A percentile compares a stretch with the other conserved stretches of the same genome.
phyloP scores from a whole-genome alignment of 192 early-diverging fungal genomes.

The Dissophora globulifera region DNA sequence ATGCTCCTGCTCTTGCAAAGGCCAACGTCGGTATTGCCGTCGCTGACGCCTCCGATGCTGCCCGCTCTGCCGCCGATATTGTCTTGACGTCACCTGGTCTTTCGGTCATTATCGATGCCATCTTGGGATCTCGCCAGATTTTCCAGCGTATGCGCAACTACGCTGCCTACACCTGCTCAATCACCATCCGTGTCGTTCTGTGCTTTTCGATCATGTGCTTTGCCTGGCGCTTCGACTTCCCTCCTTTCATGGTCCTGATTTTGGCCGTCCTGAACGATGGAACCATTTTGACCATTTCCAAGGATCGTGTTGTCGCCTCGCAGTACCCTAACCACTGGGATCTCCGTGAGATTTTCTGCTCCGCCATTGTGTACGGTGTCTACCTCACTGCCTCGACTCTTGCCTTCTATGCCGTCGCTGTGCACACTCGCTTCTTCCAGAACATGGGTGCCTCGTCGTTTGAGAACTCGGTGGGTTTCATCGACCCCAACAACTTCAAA shows the following conservation, averaged over 20 bases:
- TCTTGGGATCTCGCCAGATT: constrained; percentile 91
- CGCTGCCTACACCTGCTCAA: constrained; percentile 91
- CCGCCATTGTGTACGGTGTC: constrained; percentile 87
- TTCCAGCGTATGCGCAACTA: constrained; percentile 97
- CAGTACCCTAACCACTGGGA: constrained; percentile 90
- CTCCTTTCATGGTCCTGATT: constrained; percentile 87
- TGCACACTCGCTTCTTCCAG: constrained; percentile 74
- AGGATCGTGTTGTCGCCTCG: constrained; percentile 85
- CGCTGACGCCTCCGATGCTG: constrained; percentile 79
- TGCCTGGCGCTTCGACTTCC: constrained; percentile 85
- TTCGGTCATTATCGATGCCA: constrained; percentile 91
- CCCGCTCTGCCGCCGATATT: constrained; percentile 81
- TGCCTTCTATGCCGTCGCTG: constrained; percentile 72
- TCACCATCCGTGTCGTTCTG: constrained; percentile 83
- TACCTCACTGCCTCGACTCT: constrained; percentile 85
- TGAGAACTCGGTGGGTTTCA: constrained; percentile 55
- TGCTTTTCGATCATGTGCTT: constrained; percentile 78
- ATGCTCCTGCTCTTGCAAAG: constrained; percentile 80
- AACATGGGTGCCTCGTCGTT: constrained; percentile 64
- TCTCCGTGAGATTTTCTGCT: constrained; percentile 85
- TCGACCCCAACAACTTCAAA: constrained; percentile 67
- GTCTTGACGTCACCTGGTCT: constrained; percentile 83
- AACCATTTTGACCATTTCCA: constrained; percentile 92
- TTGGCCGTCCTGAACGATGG: constrained; percentile 93
- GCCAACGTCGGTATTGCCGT: constrained; percentile 86